Conservation (phyloP, 2,329 filamentous ascomycete species). For the Aspergillus costaricaensis region DNA sequence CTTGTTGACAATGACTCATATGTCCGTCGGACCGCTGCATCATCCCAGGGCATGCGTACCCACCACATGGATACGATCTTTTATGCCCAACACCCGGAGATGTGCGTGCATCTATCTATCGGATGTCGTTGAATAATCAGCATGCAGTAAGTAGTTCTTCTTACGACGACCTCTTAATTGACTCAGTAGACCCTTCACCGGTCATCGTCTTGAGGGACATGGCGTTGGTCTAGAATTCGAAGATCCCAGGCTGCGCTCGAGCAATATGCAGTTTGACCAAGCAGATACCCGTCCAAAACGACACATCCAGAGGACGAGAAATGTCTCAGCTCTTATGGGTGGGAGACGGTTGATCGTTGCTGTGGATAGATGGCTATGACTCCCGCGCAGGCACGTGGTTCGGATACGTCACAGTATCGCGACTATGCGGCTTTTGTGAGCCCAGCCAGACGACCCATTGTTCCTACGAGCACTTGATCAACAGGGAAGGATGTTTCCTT, state of each 20-base stretch:
- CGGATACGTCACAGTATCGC: background rate
- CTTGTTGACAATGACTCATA: conserved; percentile 11
- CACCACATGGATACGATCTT: conserved; percentile 6
- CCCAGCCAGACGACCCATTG: background rate
- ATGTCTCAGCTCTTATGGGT: background rate
- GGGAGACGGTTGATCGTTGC: background rate
- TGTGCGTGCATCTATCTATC: conserved; percentile 1
- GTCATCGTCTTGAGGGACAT: background rate
- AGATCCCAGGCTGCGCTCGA: background rate
- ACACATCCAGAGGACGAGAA: background rate
- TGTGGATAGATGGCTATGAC: background rate
- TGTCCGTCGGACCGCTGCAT: background rate
- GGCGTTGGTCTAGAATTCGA: conserved; percentile 1
- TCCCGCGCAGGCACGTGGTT: background rate
- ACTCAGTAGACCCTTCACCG: background rate
- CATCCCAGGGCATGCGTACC: conserved; percentile 2
- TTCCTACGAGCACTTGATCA: background rate
- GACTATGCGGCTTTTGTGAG: background rate
- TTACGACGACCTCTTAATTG: background rate
- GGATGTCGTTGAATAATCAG: background rate
- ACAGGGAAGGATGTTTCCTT: background rate
- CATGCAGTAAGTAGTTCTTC: background rate
- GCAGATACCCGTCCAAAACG: background rate
- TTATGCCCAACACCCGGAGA: conserved; percentile 18
- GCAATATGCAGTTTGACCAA: background rate